Percentiles rank a stretch among this genome's conserved stretches.
These are phyloP conservation scores for Flammula alnicola DNA, from an alignment of 1,284 basidiomycete species.

Conservation along the genomic window DNA sequence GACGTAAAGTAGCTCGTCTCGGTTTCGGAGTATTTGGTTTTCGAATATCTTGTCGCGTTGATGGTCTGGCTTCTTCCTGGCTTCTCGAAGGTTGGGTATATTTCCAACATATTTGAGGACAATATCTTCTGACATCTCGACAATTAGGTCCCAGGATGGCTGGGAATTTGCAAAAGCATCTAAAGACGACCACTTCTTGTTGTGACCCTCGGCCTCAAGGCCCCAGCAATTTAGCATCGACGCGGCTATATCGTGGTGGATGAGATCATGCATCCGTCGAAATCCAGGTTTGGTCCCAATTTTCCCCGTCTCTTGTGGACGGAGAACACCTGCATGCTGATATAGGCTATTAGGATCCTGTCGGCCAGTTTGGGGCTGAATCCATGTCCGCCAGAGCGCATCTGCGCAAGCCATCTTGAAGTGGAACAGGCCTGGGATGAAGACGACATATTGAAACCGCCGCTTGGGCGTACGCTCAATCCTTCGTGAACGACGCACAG, in stretches of 20 bases:
- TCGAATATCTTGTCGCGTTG: constrained; percentile 34
- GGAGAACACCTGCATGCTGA: constrained; percentile 23
- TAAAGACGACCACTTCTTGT: constrained; percentile 1
- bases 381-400: constrained; percentile 37
- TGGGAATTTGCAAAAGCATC: constrained; percentile 6
- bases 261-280: constrained; percentile 39
- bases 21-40: constrained; percentile 32
- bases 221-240: constrained; percentile 30
- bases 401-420: constrained; percentile 43
- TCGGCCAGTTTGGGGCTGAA: constrained; percentile 18
- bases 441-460: constrained; percentile 34
- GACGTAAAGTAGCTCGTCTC: constrained; percentile 38
- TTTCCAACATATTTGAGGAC: background rate
- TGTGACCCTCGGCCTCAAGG: constrained; percentile 12
- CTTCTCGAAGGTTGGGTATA: background rate
- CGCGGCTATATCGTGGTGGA: constrained; percentile 31
- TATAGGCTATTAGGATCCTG: constrained; percentile 26
- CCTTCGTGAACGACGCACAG: constrained; percentile 20
- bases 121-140: background rate
- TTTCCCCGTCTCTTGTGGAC: constrained; percentile 34
- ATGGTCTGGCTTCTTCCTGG: background rate
- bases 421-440: constrained; percentile 41
- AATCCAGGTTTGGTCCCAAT: constrained; percentile 37
- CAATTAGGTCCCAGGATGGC: constrained; percentile 14
- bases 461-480: constrained; percentile 29